Percentiles rank a stretch among this genome's conserved stretches.
These are phyloP conservation scores for Phoma sp. DNA, from an alignment of 2,329 filamentous ascomycete species.

Conservation along the genomic window DNA sequence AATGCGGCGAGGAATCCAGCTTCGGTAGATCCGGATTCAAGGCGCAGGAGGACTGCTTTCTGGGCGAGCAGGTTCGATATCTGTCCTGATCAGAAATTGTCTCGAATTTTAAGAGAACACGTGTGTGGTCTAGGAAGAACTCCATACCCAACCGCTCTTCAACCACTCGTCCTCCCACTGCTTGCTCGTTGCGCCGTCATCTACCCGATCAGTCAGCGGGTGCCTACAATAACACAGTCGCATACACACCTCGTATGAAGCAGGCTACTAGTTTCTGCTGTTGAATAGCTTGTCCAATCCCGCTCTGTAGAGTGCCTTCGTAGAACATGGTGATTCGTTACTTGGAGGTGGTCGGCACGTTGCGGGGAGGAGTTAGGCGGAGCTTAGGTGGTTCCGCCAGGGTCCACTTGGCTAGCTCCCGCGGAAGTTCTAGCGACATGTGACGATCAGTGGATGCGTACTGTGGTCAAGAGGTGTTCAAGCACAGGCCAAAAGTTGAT, in stretches of 20 bases:
- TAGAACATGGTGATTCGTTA: constrained; percentile 72
- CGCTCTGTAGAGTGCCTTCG: constrained; percentile 77
- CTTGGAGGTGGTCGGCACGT: constrained; percentile 9
- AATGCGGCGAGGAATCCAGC: constrained; percentile 82
- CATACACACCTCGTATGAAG: constrained; percentile 73
- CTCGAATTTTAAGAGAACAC: not conserved
- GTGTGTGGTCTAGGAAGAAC: not conserved
- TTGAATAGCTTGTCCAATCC: constrained; percentile 76
- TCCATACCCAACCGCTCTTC: constrained; percentile 44
- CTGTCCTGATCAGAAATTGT: constrained; percentile 25
- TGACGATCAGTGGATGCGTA: not conserved
- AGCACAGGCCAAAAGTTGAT: not conserved
- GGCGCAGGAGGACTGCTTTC: constrained; percentile 72
- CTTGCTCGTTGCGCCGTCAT: constrained; percentile 71
- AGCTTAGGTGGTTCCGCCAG: constrained; percentile 1
- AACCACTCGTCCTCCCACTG: constrained; percentile 77
- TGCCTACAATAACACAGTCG: not conserved
- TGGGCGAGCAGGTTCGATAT: constrained; percentile 59
- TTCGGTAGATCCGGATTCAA: constrained; percentile 77
- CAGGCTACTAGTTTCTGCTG: constrained; percentile 81
- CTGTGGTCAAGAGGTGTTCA: not conserved
- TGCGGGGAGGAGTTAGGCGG: constrained; percentile 14
- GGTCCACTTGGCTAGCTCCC: constrained; percentile 6
- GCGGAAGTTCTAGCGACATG: constrained; percentile 4
- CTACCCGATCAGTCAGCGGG: constrained; percentile 51